Base-by-base conservation (phyloP, 192 early-diverging fungal species). In the Coemansia sp. region DNA sequence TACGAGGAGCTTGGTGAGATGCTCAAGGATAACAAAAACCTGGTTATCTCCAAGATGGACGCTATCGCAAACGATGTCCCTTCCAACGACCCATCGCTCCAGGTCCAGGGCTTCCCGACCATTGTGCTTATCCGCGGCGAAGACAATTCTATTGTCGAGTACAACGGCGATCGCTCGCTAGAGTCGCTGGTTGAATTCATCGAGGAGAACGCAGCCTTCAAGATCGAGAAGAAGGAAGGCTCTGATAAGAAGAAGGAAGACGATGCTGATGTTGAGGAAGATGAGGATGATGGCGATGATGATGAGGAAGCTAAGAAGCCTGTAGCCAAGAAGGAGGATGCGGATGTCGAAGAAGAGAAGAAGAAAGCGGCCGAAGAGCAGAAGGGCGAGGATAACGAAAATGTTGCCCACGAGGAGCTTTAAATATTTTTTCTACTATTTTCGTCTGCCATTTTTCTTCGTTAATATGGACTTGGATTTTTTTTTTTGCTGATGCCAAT, bases 21-120 rank as follows among this genome's bases (percentile, higher is more conserved):
- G 35, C 80, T 89, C 55, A 80, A 85, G 66, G 70, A 73, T 21
- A 67, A 85, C 81, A 66, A 81, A 64, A 80, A 79, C 64, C 70
- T 94, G 69, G 85, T 90, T 55, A 90, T 94, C 73, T 94, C 95
- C 77, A 99, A 98, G 89, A 72, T 98, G 88, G 96, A 99, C 76
- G 94, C 88, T 66, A 94, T 93, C 48, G 93, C 89, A 66, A 99
- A 99, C 84, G 97, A 99, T 58, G 69, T 98, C 52, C 96, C 97
- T 18, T 67, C 87, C 9, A 66, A 68, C 69, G 73, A 81, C 62
- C 72, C 83, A 9, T 75, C 73, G n/a, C 90, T 95, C 80, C 74
- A 87, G 57, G 68, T 98, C 69, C 69, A 92, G 70, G 97, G 95
- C 23, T 99, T 98, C 92, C 97, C 96, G 46, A 99, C 96, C 56